Percentiles rank a stretch among this genome's conserved stretches.
Conservation (phyloP, 352 stramenopile genomes). For the Pythium brachiatum region DNA sequence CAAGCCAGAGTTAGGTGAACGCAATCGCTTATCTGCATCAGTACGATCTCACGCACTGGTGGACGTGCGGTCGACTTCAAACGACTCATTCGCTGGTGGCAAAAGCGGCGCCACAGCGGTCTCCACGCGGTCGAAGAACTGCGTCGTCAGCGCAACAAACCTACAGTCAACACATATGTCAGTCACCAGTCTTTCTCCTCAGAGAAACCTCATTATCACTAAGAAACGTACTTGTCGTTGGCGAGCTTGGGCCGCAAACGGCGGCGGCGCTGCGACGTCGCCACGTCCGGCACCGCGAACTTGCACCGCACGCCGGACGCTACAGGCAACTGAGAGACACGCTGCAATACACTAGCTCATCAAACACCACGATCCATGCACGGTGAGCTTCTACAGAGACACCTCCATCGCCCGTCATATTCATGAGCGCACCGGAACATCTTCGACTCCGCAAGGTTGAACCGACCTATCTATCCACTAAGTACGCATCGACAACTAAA, state of each 20-base stretch:
- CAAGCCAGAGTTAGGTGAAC: background rate
- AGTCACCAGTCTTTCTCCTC: background rate
- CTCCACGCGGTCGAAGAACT: constrained; percentile 71
- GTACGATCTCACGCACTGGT: constrained; percentile 22
- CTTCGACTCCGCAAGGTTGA: background rate
- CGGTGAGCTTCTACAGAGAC: too few relatives aligned
- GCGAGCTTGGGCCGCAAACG: constrained; percentile 23
- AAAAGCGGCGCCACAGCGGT: constrained; percentile 52
- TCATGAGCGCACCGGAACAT: constrained; percentile 6
- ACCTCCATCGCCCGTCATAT: too few relatives aligned
- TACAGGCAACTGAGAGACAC: background rate
- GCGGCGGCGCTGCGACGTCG: constrained; percentile 5
- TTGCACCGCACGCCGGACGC: constrained; percentile 12
- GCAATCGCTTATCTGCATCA: background rate
- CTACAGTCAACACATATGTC: constrained; percentile 24
- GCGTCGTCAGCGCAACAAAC: constrained; percentile 43
- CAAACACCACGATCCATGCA: too few relatives aligned
- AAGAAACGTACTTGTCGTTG: constrained; percentile 16
- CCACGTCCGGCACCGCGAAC: constrained; percentile 14
- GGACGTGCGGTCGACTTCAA: constrained; percentile 42
- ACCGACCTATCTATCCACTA: constrained; percentile 2
- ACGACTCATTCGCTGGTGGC: constrained; percentile 59
- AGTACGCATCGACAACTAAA: background rate
- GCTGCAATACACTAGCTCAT: background rate
- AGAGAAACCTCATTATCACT: background rate